Conservation (phyloP, 306 rosid genomes). For the Rosa chinensis region DNA sequence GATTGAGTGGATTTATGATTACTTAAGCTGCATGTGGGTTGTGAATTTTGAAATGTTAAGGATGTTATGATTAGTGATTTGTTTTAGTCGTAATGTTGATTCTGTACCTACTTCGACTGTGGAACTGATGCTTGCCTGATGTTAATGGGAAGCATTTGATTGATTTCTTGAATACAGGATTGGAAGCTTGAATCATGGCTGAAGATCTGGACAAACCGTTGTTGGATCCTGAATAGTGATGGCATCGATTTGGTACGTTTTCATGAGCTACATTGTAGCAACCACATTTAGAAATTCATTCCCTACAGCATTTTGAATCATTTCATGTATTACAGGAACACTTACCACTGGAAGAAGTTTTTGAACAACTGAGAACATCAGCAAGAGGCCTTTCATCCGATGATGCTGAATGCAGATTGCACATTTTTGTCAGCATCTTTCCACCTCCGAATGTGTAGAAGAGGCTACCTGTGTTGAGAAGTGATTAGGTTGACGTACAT, state of each 20-base stretch:
- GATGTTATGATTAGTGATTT: not conserved
- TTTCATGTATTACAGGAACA: slow-evolving; percentile 51
- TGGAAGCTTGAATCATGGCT: slow-evolving; percentile 47
- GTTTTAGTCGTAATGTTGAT: not conserved
- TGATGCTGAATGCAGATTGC: slow-evolving; percentile 67
- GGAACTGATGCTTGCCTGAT: slow-evolving; percentile 2
- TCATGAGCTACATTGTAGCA: not conserved
- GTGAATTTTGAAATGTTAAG: not conserved
- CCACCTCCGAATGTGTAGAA: not conserved
- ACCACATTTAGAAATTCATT: slow-evolving; percentile 27
- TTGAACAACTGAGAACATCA: slow-evolving; percentile 70
- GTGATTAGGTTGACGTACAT: not conserved
- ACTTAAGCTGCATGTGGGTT: not conserved
- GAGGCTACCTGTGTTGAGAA: not conserved
- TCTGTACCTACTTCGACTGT: not conserved
- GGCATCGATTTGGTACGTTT: slow-evolving; percentile 73
- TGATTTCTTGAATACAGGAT: slow-evolving; percentile 14
- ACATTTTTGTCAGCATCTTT: slow-evolving; percentile 43
- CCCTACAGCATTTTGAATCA: not conserved
- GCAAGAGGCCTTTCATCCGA: slow-evolving; percentile 65
- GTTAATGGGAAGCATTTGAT: slow-evolving; percentile 2
- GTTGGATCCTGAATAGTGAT: slow-evolving; percentile 70
- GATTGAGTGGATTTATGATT: not conserved
- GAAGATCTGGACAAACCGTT: slow-evolving; percentile 71
- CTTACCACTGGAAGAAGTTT: slow-evolving; percentile 74